Evolutionary conservation across 2,329 filamentous ascomycete genomes (phyloP), one percentile per base, ranked within the genome.

Genomic region (Furcasterigmium furcatum): DNA sequence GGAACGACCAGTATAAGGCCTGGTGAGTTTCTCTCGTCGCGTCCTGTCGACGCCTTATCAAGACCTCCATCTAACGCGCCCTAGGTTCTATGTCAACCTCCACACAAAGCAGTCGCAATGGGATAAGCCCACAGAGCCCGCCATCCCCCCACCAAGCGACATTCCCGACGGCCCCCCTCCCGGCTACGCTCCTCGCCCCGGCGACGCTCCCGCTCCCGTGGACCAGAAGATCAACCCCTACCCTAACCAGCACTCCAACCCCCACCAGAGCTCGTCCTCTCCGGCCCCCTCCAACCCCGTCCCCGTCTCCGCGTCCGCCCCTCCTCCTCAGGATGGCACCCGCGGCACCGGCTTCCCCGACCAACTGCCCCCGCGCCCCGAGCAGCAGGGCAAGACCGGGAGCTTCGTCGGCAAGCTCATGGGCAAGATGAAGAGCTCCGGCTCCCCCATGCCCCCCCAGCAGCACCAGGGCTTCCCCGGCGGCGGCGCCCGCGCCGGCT

Each of bases 1-100:
- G 85, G 80, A 94, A 95, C 65, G 82, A 87, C 0, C 84, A 94
- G 60, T 96, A 96, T 72, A 85, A 85, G 59, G 86, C 94, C 77
- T 96, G 88, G 85, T 84, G 61, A 54, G 70, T 53, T 14, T 43
- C 45, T 30, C 12, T 19, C 29, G 35, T 38, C 10, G 16, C 24
- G 18, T 32, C 19, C 18, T 16, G 2, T 9, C 13, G 9, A 8
- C 20, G 6, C n/a, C 20, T 12, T n/a, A 10, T 14, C 10, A 18
- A 20, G n/a, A 43, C n/a, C 4, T 46, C 41, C 7, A 12, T 3
- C 45, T 55, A 49, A 61, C 46, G 41, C 14, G 9, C 7, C 8
- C 52, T n/a, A 90, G 86, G 85, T 96, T 94, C 79, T 96, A 88
- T 71, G 87, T 96, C 49, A 94, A 96, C 71, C 80, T 87, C 50